phyloP scores from a whole-genome alignment of 2,329 filamentous ascomycete genomes.

The Penicillium expansum region DNA sequence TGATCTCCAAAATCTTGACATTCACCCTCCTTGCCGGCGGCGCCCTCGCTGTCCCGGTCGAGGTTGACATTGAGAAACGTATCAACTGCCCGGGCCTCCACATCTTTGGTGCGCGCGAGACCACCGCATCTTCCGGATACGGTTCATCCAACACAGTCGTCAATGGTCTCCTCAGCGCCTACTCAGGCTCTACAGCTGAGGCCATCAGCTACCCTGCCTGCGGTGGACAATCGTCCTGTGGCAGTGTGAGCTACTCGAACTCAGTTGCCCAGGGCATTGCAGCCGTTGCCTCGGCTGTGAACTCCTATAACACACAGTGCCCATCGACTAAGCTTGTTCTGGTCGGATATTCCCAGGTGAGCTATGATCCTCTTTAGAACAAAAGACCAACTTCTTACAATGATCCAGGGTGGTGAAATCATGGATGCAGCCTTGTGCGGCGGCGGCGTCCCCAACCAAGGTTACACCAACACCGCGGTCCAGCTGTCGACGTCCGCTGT shows the following conservation, averaged over 20 bases:
- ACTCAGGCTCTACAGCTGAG: conserved; percentile 54
- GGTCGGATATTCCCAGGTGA: conserved; percentile 62
- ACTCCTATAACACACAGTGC: conserved; percentile 56
- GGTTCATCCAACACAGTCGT: conserved; percentile 52
- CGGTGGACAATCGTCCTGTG: conserved; percentile 59
- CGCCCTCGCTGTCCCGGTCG: conserved; percentile 9
- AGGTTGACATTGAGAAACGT: conserved; percentile 15
- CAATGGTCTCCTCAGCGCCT: conserved; percentile 49
- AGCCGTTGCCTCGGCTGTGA: conserved; percentile 60
- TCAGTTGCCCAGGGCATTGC: conserved; percentile 58
- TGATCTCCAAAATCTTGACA: conserved; percentile 9
- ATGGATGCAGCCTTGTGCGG: conserved; percentile 62
- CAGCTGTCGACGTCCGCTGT: conserved; percentile 50
- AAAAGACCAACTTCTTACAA: background rate
- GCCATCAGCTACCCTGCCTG: conserved; percentile 61
- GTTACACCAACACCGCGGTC: conserved; percentile 47
- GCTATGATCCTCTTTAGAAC: conserved; percentile 1
- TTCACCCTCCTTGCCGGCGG: conserved; percentile 7
- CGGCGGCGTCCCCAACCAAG: conserved; percentile 50
- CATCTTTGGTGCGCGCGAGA: conserved; percentile 54
- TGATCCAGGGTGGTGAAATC: conserved; percentile 57
- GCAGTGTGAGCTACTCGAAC: conserved; percentile 58
- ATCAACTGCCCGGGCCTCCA: conserved; percentile 47
- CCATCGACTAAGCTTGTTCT: conserved; percentile 58
- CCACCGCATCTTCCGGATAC: conserved; percentile 50